Base-by-base conservation (phyloP, 2,329 filamentous ascomycete species). In the Ceratocystis alfenasii region DNA sequence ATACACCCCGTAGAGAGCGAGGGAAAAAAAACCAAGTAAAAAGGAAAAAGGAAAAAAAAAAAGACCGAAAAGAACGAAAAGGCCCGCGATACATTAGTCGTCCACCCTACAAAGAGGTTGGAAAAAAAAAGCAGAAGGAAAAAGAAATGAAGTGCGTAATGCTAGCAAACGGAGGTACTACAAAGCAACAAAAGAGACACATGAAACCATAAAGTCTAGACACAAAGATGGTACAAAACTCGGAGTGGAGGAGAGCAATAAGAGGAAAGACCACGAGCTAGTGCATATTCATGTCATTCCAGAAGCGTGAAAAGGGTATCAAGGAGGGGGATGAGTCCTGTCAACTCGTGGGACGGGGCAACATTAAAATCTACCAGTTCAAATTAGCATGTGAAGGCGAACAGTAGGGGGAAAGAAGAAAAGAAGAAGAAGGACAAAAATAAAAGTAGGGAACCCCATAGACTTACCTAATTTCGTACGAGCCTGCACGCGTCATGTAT, bases 401-500 rank as follows among this genome's bases (percentile, higher is more conserved):
- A 22, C 25, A 3, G 33, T 36, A n/a, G 3, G 36, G 36, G 36
- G 36, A 41, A 15, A 41, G 36, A 15, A 5, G 36, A 41, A 41
- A 41, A 36, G 33, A 10, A 41, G 10, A 41, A 15, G 36, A 41
- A 41, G 36, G 36, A 8, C 12, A 41, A 41, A 4, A 41, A 41
- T 41, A 5, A 33, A 7, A 25, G 17, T 36, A 5, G 1, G 12
- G 15, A 25, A 28, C 1, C 36, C 20, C 41, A 15, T n/a, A 41
- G 15, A 68, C 77, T 71, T 70, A 95, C 87, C 91, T 82, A 74
- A 99, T 96, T 78, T 99, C 94, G 76, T 99, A 99, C 76, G 91
- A 96, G 33, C 94, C 94, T 17, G 93, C 94, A 70, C 93, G 86
- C 20, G 94, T 99, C 94, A 99, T 97, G 76, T 99, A 99, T 71